phyloP scores from a whole-genome alignment of 2,329 filamentous ascomycete species.

The Claviceps arundinis region DNA sequence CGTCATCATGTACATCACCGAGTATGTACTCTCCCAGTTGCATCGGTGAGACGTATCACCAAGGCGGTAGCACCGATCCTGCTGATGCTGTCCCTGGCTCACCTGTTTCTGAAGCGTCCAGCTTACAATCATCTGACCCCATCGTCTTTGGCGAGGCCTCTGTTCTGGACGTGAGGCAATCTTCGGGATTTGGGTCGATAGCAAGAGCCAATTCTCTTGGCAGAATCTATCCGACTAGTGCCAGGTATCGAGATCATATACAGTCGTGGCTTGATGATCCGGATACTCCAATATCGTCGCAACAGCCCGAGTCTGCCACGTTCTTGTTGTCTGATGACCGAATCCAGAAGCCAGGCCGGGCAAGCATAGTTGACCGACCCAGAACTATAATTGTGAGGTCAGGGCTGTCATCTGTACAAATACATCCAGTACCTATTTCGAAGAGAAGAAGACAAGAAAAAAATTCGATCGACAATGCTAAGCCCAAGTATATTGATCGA shows the following conservation, averaged over 20 bases:
- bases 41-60: conserved; percentile 19
- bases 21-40: conserved; percentile 19
- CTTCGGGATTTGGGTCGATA: conserved; percentile 13
- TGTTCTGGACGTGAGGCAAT: conserved; percentile 22
- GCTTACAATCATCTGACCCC: conserved; percentile 21
- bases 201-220: conserved; percentile 25
- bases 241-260: conserved; percentile 20
- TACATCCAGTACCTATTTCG: conserved; percentile 16
- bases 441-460: conserved; percentile 18
- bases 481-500: conserved; percentile 23
- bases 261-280: conserved; percentile 10
- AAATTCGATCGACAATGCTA: conserved; percentile 8
- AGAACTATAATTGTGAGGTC: conserved; percentile 17
- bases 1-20: conserved; percentile 11
- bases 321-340: conserved; percentile 12
- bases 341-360: conserved; percentile 10
- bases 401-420: conserved; percentile 14
- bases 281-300: conserved; percentile 6
- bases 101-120: conserved; percentile 21
- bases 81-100: conserved; percentile 15
- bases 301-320: conserved; percentile 16
- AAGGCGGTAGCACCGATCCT: conserved; percentile 8
- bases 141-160: conserved; percentile 28
- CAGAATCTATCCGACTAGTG: conserved; percentile 16
- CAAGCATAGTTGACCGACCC: conserved; percentile 16